phyloP scores from a whole-genome alignment of 768 basidiomycete species.

The Holtermanniella nyarrowii region DNA sequence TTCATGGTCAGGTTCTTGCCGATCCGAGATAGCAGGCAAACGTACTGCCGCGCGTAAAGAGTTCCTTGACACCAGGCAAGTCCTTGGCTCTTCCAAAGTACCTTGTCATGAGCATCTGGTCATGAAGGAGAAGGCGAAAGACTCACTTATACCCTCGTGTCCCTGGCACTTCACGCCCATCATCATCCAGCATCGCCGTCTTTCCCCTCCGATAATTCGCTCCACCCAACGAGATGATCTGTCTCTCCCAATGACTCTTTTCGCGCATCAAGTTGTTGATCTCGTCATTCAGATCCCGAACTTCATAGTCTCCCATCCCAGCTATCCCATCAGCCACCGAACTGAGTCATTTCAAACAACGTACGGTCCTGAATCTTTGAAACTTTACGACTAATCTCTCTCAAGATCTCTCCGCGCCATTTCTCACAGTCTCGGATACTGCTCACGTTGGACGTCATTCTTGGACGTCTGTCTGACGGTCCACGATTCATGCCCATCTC shows the following conservation, averaged over 20 bases:
- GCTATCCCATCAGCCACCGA: conserved; percentile 46
- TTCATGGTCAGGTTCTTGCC: conserved; percentile 3
- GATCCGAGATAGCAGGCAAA: background rate
- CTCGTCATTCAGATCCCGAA: conserved; percentile 91
- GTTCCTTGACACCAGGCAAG: conserved; percentile 83
- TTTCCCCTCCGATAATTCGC: conserved; percentile 92
- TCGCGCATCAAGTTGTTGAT: conserved; percentile 93
- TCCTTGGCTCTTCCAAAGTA: conserved; percentile 97
- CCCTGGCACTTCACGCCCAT: conserved; percentile 90
- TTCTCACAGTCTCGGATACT: conserved; percentile 85
- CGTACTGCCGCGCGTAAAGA: conserved; percentile 77
- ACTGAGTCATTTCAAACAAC: conserved; percentile 30
- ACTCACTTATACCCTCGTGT: conserved; percentile 93
- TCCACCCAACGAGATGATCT: conserved; percentile 89
- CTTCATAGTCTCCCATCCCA: conserved; percentile 87
- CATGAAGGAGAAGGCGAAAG: background rate
- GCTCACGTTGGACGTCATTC: conserved; percentile 86
- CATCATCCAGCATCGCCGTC: conserved; percentile 79
- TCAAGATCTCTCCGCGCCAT: conserved; percentile 88
- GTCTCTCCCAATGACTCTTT: conserved; percentile 96
- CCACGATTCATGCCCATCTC: conserved; percentile 72
- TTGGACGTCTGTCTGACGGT: conserved; percentile 70
- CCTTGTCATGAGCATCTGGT: conserved; percentile 43
- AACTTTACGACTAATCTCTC: conserved; percentile 91
- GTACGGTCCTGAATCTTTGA: conserved; percentile 93